phyloP scores from a whole-genome alignment of 768 basidiomycete species.

The Porphyrellus cyaneotinctus region DNA sequence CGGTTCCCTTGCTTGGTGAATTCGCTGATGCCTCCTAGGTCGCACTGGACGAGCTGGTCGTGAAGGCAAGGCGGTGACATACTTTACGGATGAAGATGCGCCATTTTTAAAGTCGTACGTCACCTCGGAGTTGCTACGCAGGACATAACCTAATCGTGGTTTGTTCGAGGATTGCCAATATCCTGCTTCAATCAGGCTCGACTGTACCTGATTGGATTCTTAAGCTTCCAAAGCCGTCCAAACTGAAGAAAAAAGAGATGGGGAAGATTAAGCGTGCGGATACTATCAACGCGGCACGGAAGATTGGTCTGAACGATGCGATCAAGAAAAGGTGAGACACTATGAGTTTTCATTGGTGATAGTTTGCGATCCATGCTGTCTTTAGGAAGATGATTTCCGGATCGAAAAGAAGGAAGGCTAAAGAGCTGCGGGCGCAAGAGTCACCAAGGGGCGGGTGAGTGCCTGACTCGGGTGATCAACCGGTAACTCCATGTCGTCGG shows the following conservation, averaged over 20 bases:
- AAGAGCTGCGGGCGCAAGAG: conserved; percentile 12
- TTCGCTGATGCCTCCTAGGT: conserved; percentile 41
- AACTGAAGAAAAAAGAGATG: conserved; percentile 81
- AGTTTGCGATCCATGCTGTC: not conserved
- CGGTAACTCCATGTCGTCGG: conserved; percentile 6
- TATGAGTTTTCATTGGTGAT: not conserved
- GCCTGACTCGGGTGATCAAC: not conserved
- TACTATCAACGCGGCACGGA: conserved; percentile 63
- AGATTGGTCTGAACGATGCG: conserved; percentile 64
- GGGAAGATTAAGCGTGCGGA: conserved; percentile 81
- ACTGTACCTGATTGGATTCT: conserved; percentile 91
- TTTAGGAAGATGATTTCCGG: conserved; percentile 74
- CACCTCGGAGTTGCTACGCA: not conserved
- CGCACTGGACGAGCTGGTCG: conserved; percentile 93
- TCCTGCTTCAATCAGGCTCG: conserved; percentile 90
- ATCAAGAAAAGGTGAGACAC: conserved; percentile 62
- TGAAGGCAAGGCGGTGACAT: conserved; percentile 91
- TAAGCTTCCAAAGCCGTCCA: conserved; percentile 91
- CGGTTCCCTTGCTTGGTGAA: not conserved
- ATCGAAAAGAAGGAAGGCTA: conserved; percentile 62
- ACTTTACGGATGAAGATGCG: conserved; percentile 91
- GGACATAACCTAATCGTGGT: conserved; percentile 6
- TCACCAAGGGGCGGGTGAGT: not conserved
- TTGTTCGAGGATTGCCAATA: conserved; percentile 78
- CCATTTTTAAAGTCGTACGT: conserved; percentile 85